Evolutionary conservation across 2,329 filamentous ascomycete genomes (phyloP).

Genomic region (Xenoacremonium recifei): DNA sequence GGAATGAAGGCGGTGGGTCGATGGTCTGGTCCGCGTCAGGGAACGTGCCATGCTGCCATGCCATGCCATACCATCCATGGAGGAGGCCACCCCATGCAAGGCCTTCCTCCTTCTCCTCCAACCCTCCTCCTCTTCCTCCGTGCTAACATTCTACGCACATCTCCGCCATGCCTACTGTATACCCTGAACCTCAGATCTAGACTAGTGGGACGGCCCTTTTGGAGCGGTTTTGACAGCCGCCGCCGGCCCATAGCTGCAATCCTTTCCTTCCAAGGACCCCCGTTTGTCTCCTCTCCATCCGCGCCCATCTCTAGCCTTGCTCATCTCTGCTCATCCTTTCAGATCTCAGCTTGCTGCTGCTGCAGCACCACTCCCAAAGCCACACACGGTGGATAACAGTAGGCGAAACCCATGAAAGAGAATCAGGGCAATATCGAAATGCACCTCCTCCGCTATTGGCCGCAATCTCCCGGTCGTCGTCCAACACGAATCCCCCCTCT

Average conservation of each 20-base stretch:
- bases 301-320: too few relatives aligned
- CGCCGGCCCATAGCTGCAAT: conserved; percentile 24
- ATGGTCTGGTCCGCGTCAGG: conserved; percentile 9
- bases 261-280: too few relatives aligned
- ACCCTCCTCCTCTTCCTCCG: too few relatives aligned
- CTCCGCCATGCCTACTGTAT: too few relatives aligned
- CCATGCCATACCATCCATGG: conserved; percentile 9
- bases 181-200: conserved; percentile 19
- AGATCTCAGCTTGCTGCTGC: too few relatives aligned
- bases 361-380: too few relatives aligned
- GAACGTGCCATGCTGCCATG: conserved; percentile 6
- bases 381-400: too few relatives aligned
- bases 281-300: too few relatives aligned
- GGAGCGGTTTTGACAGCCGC: conserved; percentile 28
- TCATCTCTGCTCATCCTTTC: too few relatives aligned
- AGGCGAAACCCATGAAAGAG: too few relatives aligned
- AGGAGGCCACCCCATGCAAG: not conserved
- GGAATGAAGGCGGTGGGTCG: conserved; percentile 27
- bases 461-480: conserved; percentile 9
- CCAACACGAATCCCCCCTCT: conserved; percentile 6
- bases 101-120: not conserved
- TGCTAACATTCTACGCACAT: too few relatives aligned
- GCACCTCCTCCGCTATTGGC: not conserved
- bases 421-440: too few relatives aligned
- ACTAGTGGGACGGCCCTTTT: conserved; percentile 28